A percentile compares a stretch with the other conserved stretches of the same genome.
Evolutionary conservation across 2,329 filamentous ascomycete genomes (phyloP).

Genomic region (Nothophoma quercina): DNA sequence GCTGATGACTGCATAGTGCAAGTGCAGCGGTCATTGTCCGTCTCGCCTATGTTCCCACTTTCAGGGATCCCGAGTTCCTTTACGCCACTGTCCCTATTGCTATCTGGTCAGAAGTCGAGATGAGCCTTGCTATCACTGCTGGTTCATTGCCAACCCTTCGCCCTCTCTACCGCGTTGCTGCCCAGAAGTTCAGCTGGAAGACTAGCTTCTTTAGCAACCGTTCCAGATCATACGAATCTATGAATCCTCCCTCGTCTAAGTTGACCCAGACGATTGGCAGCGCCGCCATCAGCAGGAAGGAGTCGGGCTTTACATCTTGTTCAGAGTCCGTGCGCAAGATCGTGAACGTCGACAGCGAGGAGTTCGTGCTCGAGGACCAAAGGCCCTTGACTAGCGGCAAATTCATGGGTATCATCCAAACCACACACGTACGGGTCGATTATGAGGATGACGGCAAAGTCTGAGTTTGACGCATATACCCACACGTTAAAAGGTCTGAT

Average conservation of each 20-base stretch:
- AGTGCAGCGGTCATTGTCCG: slow-evolving; percentile 23
- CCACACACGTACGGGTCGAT: not conserved
- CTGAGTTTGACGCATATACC: too few species aligned
- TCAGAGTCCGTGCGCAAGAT: not conserved
- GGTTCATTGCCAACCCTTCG: slow-evolving; percentile 23
- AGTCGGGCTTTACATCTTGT: not conserved
- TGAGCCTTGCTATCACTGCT: slow-evolving; percentile 18
- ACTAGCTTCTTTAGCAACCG: not conserved
- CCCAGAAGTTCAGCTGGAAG: slow-evolving; percentile 8
- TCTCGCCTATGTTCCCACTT: slow-evolving; percentile 22
- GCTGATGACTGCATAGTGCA: slow-evolving; percentile 5
- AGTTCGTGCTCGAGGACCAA: not conserved
- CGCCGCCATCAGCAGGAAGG: not conserved
- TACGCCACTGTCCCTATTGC: slow-evolving; percentile 24
- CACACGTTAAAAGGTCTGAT: too few species aligned
- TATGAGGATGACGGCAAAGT: not conserved
- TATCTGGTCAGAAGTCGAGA: slow-evolving; percentile 24
- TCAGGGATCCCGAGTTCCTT: slow-evolving; percentile 23
- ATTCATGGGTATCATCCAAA: not conserved
- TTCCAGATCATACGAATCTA: not conserved
- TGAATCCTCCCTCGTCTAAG: not conserved
- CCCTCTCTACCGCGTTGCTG: slow-evolving; percentile 6
- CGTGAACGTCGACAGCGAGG: not conserved
- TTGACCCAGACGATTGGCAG: not conserved
- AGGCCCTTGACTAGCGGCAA: not conserved